Conservation (phyloP, 148 eudicot species). For the Chenopodium formosanum region DNA sequence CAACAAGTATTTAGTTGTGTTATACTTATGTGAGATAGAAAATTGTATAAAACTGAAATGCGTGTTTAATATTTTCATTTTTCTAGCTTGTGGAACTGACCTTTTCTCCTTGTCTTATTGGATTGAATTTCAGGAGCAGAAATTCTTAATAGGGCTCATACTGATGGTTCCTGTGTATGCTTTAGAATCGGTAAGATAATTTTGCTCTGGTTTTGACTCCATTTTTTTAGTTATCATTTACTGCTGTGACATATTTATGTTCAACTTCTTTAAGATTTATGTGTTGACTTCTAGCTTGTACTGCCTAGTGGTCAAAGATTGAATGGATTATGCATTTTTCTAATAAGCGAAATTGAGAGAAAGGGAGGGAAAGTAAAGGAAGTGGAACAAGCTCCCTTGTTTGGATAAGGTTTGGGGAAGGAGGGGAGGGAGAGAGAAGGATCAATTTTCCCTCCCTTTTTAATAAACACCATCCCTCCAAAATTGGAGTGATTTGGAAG, state of each 20-base stretch:
- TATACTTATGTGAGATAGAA: not conserved
- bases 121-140: slow-evolving; percentile 80
- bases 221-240: slow-evolving; percentile 6
- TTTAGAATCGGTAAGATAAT: slow-evolving; percentile 74
- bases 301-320: not conserved
- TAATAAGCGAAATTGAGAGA: too few species aligned
- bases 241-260: not conserved
- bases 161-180: slow-evolving; percentile 99
- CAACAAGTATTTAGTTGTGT: not conserved
- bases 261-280: not conserved
- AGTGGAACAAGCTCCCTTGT: not conserved
- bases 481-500: too few species aligned
- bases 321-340: not conserved
- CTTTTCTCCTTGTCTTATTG: not conserved
- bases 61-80: not conserved
- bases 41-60: not conserved
- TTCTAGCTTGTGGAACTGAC: not conserved
- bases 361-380: too few species aligned
- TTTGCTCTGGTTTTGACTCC: slow-evolving; percentile 1
- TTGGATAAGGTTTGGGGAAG: not conserved
- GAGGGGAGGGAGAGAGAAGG: too few species aligned
- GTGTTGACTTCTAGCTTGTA: not conserved
- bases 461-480: too few species aligned
- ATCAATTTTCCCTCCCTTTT: too few species aligned
- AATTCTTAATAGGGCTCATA: slow-evolving; percentile 88